Base-by-base conservation (phyloP, 1,284 basidiomycete genomes). In the Leccinum ponderosum region DNA sequence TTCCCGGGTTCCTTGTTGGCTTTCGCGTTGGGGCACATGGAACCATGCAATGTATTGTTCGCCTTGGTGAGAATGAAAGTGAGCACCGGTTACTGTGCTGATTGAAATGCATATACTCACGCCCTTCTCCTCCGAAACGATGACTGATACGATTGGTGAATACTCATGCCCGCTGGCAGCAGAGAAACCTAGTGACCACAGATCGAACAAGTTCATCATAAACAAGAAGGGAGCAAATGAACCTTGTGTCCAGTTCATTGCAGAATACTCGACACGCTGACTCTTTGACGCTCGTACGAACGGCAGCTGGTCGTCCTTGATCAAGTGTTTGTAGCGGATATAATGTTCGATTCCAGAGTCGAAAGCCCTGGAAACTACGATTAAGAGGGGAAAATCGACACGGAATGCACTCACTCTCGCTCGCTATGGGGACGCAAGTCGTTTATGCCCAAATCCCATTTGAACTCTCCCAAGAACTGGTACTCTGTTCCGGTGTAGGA, bases 1-100 rank as follows among this genome's bases (percentile, higher is more conserved):
- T 73, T 66, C 2, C 77, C 82, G 63, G 86, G 77, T 3, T 65
- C 62, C 57, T 81, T 78, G 2, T 82, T 73, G 22, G 69, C 70
- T n/a, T 83, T 81, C 1, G 83, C 84, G 8, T 83, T 83, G 3
- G 85, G 83, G 66, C 93, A 95, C 77, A 83, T 86, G 53, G 76
- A 75, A 62, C 89, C 83, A 58, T 91, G 84, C 1, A 95, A 80
- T 0, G 93, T 95, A 68, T 91, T 84, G 71, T 95, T 94, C 27
- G 76, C 75, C 77, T 83, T 47, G 20, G 12, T 22, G 20, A 22
- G 11, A 61, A 64, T 65, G 47, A 60, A 62, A 12, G 44, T 47
- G 20, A 47, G 44, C 44, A 47, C 20, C 17, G 20, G 20, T 14
- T 47, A 14, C 44, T 14, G 22, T 22, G 20, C 11, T 22, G 12